Evolutionary conservation across 2,329 filamentous ascomycete genomes (phyloP).

Genomic region (Diaporthe batatas): DNA sequence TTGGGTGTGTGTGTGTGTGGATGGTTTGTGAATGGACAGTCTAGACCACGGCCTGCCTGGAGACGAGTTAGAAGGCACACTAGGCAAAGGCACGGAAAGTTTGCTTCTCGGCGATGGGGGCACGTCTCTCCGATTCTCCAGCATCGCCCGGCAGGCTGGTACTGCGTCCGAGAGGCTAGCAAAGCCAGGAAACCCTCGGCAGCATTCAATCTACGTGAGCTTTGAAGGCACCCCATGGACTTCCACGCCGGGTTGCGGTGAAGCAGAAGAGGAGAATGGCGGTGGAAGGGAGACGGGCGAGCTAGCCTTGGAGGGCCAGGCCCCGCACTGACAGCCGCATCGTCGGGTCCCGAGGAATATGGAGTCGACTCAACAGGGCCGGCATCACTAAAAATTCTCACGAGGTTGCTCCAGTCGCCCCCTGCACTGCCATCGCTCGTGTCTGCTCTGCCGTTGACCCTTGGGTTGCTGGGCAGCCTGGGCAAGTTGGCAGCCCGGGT

Average conservation of each 20-base stretch:
- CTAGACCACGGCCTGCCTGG: not conserved
- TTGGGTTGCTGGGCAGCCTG: not conserved
- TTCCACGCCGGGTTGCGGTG: slow-evolving; percentile 25
- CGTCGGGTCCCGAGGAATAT: slow-evolving; percentile 16
- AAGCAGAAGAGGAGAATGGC: slow-evolving; percentile 32
- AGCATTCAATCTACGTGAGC: slow-evolving; percentile 1
- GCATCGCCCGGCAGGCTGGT: slow-evolving; percentile 1
- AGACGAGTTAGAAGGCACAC: slow-evolving; percentile 9
- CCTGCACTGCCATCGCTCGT: slow-evolving; percentile 34
- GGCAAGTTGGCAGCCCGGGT: not conserved
- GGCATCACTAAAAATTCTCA: slow-evolving; percentile 23
- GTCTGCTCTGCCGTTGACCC: not conserved
- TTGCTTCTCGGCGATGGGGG: slow-evolving; percentile 15
- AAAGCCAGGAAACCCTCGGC: slow-evolving; percentile 25
- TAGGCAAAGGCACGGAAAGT: slow-evolving; percentile 25
- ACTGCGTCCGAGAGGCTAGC: not conserved
- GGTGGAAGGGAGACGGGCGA: slow-evolving; percentile 1
- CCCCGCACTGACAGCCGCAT: slow-evolving; percentile 34
- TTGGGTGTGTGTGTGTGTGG: not conserved
- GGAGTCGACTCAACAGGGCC: slow-evolving; percentile 22
- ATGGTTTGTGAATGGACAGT: not conserved
- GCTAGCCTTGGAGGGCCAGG: slow-evolving; percentile 2
- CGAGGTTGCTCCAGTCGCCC: not conserved
- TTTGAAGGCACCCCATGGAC: slow-evolving; percentile 1
- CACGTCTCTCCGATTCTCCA: not conserved